Conservation (phyloP, 2,329 filamentous ascomycete genomes). For the Pyrenophora seminiperda region DNA sequence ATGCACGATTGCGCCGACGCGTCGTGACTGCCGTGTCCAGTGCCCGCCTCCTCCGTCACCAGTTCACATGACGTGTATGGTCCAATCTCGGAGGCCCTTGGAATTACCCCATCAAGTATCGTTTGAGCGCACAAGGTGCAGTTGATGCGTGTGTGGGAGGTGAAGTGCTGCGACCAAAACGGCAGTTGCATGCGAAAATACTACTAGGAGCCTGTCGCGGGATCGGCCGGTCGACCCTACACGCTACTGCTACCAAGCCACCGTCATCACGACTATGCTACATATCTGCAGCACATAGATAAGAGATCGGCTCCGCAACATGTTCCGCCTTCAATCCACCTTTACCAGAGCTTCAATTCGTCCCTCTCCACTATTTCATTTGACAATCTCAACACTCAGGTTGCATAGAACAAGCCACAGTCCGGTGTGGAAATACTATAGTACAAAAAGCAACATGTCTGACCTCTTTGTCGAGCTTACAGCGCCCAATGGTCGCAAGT, state of each 20-base stretch:
- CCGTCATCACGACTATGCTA: constrained; percentile 14
- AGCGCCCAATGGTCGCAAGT: constrained; percentile 76
- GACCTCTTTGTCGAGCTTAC: constrained; percentile 65
- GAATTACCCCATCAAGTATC: neutral
- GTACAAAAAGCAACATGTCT: constrained; percentile 46
- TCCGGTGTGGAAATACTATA: constrained; percentile 25
- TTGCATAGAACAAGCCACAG: constrained; percentile 10
- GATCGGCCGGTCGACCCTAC: constrained; percentile 26
- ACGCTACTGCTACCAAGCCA: constrained; percentile 10
- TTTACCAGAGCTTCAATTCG: constrained; percentile 23
- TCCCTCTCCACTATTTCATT: constrained; percentile 2
- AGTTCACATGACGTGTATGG: constrained; percentile 1
- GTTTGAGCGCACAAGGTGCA: neutral
- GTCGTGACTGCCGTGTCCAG: constrained; percentile 6
- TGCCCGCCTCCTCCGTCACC: neutral
- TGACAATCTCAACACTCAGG: constrained; percentile 12
- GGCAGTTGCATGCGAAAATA: constrained; percentile 34
- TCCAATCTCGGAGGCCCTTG: neutral
- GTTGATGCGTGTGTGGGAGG: constrained; percentile 16
- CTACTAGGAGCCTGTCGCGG: constrained; percentile 31
- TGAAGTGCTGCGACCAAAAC: constrained; percentile 23
- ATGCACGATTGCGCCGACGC: constrained; percentile 5
- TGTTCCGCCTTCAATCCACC: constrained; percentile 30
- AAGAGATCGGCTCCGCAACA: constrained; percentile 29
- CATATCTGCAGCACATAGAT: constrained; percentile 24